Evolutionary conservation across 208 protist genomes (phyloP).

Genomic region (Trypanosoma brucei): DNA sequence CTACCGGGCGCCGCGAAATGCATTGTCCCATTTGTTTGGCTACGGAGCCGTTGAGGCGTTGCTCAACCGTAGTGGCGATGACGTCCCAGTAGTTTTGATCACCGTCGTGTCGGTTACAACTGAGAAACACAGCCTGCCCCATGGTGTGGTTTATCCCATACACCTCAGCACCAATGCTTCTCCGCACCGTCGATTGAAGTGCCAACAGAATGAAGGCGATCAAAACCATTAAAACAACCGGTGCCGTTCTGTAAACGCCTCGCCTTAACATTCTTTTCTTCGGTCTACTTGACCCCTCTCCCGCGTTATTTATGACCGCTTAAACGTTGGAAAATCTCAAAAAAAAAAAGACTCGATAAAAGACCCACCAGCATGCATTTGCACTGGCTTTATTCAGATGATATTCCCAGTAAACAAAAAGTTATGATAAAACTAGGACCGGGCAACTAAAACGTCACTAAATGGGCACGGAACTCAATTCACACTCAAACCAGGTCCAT

Average conservation of each 20-base stretch:
- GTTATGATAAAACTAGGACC: no score
- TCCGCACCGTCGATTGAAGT: not conserved
- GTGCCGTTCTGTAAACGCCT: not conserved
- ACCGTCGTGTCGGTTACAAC: conserved; percentile 69
- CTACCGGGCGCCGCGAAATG: conserved; percentile 28
- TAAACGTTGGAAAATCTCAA: not conserved
- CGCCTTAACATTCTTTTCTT: not conserved
- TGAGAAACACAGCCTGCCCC: conserved; percentile 60
- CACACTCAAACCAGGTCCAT: no score
- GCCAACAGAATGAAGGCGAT: not conserved
- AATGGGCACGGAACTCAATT: no score
- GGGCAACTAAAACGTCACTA: no score
- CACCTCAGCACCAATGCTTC: not conserved
- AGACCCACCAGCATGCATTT: not conserved
- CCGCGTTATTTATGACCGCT: not conserved
- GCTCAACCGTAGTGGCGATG: conserved; percentile 32
- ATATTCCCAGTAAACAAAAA: no score
- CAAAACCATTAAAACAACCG: not conserved
- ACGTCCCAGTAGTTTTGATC: conserved; percentile 64
- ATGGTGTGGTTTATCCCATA: conserved; percentile 16
- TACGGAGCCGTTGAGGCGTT: conserved; percentile 5
- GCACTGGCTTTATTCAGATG: no score
- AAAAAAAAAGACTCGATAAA: conserved; percentile 3
- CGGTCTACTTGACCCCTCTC: conserved; percentile 8
- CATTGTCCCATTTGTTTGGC: conserved; percentile 2